Evolutionary conservation across 1,284 basidiomycete species (phyloP).

Genomic region (Chondrostereum purpureum): DNA sequence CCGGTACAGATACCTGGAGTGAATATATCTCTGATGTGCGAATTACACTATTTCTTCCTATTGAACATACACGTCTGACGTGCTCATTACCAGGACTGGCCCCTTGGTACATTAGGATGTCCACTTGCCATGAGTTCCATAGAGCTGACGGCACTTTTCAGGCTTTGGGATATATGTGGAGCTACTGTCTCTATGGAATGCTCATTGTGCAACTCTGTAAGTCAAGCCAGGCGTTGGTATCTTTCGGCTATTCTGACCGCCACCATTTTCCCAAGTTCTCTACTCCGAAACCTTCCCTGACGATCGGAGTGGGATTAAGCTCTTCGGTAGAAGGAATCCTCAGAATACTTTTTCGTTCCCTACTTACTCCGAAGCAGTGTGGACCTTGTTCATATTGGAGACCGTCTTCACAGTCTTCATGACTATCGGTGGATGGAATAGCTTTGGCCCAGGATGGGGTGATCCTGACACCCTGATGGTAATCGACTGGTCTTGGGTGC

Average conservation of each 20-base stretch:
- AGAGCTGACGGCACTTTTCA: background rate
- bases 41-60: background rate
- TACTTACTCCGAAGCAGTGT: conserved; percentile 2
- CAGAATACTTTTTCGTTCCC: background rate
- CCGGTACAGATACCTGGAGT: conserved; percentile 8
- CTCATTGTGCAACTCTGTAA: conserved; percentile 14
- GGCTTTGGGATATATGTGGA: conserved; percentile 15
- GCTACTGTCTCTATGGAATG: conserved; percentile 14
- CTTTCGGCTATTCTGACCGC: background rate
- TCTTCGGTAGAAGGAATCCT: conserved; percentile 1
- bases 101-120: conserved; percentile 6
- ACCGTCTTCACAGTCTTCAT: conserved; percentile 12
- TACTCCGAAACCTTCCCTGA: conserved; percentile 12
- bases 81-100: conserved; percentile 9
- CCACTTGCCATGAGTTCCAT: background rate
- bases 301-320: conserved; percentile 6
- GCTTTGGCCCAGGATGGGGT: conserved; percentile 13
- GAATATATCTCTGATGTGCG: conserved; percentile 11
- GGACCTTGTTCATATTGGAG: conserved; percentile 13
- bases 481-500: conserved; percentile 13
- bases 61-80: background rate
- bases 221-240: conserved; percentile 5
- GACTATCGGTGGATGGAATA: conserved; percentile 14
- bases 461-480: conserved; percentile 8
- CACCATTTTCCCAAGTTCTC: conserved; percentile 7